Evolutionary conservation across 768 basidiomycete species (phyloP), one percentile per base, ranked within the genome.

Genomic region (Coprinopsis sp.): DNA sequence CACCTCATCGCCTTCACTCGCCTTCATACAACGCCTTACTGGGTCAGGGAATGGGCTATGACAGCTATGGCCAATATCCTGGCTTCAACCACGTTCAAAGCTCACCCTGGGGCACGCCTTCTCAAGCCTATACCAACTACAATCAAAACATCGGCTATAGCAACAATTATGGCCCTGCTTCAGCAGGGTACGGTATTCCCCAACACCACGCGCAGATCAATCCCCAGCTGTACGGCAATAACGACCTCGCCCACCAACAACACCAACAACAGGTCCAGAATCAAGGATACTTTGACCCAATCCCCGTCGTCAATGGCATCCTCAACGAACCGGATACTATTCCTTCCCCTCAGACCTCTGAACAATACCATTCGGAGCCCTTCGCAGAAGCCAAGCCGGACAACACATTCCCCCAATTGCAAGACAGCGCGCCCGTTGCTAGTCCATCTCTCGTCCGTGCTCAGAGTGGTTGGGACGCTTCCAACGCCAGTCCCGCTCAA

Each of bases 401-500:
- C 14, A n/a, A n/a, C n/a, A 14, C 44, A 34, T 13, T 24, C 5
- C 29, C 33, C 19, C 31, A 47, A 31, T 23, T n/a, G n/a, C 24
- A 24, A 25, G 22, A 27, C 19, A 19, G 18, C 7, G 7, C 14
- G 5, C 4, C 7, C 4, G 7, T 19, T 7, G 28, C 27, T 6
- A 42, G 40, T 19, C 37, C 37, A 16, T 21, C 22, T 6, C 11
- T 6, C 8, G 18, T 23, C 18, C 6, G 37, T 19, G 43, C 31
- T 16, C 34, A 34, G 29, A 18, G 19, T 30, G 23, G 34, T 31
- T 47, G 47, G 47, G 40, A 41, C 22, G 16, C 31, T 7, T n/a
- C 60, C 7, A 63, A 69, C 29, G 33, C 55, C 18, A 51, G 60
- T 19, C 19, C 52, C 2, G 31, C 58, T 13, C 65, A 62, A 50